Base-by-base conservation (phyloP, 306 rosid species). In the Prunus mongolica region DNA sequence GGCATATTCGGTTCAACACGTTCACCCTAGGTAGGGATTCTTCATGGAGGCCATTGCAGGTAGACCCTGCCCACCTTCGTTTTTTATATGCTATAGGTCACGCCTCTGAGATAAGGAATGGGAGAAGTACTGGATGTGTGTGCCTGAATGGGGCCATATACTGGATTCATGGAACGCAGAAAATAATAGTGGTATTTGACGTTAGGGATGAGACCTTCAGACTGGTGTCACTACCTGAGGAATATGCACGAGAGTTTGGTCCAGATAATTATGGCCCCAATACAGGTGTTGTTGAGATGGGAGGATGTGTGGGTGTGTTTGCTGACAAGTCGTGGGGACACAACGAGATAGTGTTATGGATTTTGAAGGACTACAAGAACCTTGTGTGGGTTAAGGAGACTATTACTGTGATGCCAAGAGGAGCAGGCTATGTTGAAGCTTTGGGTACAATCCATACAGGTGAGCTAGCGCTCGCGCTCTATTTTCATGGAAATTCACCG, bases 281-380 rank as follows among this genome's bases (percentile, higher is more conserved):
- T 25, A 1, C 49, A 45, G 10, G 3, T 45, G 1, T 69, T 22
- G 44, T 69, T 47, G 57, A 69, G 18, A 58, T 25, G 55, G 58
- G 58, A 15, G 58, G 73, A 69, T 69, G 44, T 15, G 13, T 69
- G 73, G 73, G 55, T 15, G 57, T 47, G 57, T 22, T n/a, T 47
- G 58, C 8, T 12, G 57, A 46, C 22, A 24, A 13, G n/a, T 25
- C 12, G 18, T 24, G 2, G 56, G 0, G 15, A 45, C 34, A 67
- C 1, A 8, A 44, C 19, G 32, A 28, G 32, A 1, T 38, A 24
- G 24, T 13, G 41, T 25, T 68, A 50, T 46, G 72, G 72, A 49
- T 46, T 20, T 46, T 68, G 73, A 67, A 28, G 32, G 32, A 28
- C 4, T 28, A 28, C 32, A 0, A 28, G 4, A 28, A 28, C 32